Percentiles rank a stretch among this genome's conserved stretches.
Conservation (phyloP, 768 basidiomycete genomes). For the Podaxis sp. region DNA sequence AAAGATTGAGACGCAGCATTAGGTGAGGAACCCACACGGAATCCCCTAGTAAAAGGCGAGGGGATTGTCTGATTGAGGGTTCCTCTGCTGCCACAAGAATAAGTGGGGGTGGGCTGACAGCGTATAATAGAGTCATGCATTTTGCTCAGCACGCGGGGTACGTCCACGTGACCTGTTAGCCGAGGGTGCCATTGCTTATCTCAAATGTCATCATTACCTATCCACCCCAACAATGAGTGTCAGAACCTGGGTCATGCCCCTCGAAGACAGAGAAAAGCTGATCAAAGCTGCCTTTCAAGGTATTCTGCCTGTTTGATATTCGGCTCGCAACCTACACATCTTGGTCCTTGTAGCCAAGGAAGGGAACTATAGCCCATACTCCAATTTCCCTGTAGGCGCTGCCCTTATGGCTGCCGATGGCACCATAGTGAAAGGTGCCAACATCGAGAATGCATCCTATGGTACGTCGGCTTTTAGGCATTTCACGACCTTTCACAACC, state of each 20-base stretch:
- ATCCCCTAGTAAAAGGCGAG: slow-evolving; percentile 56
- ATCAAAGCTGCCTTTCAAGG: slow-evolving; percentile 61
- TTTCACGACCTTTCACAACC: background rate
- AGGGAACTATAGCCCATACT: slow-evolving; percentile 78
- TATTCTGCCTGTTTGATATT: slow-evolving; percentile 14
- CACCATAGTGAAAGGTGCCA: slow-evolving; percentile 76
- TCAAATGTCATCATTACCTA: slow-evolving; percentile 10
- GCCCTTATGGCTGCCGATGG: slow-evolving; percentile 72
- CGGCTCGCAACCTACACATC: background rate
- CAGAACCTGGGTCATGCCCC: slow-evolving; percentile 25
- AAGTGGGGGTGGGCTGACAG: background rate
- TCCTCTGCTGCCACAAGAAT: slow-evolving; percentile 35
- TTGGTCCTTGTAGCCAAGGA: slow-evolving; percentile 48
- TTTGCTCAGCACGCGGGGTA: slow-evolving; percentile 35
- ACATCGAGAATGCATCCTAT: slow-evolving; percentile 92
- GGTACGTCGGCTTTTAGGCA: slow-evolving; percentile 41
- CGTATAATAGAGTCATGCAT: slow-evolving; percentile 23
- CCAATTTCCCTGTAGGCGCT: slow-evolving; percentile 90
- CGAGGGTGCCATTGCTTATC: background rate
- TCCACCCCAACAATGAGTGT: background rate
- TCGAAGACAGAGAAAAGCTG: slow-evolving; percentile 41
- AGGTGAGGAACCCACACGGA: slow-evolving; percentile 39
- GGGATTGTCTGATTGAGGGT: slow-evolving; percentile 49
- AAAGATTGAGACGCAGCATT: slow-evolving; percentile 42
- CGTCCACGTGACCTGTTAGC: slow-evolving; percentile 20